Evolutionary conservation across 169 alveolate genomes (phyloP), one percentile per base, ranked within the genome.

Genomic region (Cryptosporidium tyzzeri): DNA sequence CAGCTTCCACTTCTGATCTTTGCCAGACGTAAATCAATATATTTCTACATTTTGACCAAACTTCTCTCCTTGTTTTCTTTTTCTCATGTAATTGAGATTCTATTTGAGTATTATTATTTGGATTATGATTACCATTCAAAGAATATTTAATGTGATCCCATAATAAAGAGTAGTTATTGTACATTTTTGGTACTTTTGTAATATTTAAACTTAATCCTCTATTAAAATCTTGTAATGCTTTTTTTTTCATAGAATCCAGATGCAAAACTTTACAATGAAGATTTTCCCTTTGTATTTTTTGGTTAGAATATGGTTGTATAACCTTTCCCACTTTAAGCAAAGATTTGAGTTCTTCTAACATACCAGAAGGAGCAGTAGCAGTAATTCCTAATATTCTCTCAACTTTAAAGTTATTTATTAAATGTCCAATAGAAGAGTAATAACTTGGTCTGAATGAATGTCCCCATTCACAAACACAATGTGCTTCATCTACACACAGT

Each of bases 391-490:
- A 84, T 31, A 94, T 91, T 31, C 86, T 69, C 26, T 92, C 93
- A 16, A 94, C 68, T 65, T 92, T 93, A 41, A 91, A 92, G 41
- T 91, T 62, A 41, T 94, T 91, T 65, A 94, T 92, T 70, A 94
- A 94, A 45, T 91, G 85, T 29, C 93, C 86, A 23, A 68, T 94
- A 92, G 70, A 95, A 71, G 92, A 80, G 26, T 62, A 62, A 65
- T 95, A 96, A 26, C 95, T 93, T 10, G 97, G 95, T 68, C 98
- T 86, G 93, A 96, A 96, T 44, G 95, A 95, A 84, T 96, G 97
- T 31, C 97, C 95, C 97, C 97, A 95, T 62, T 95, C 97, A 39
- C 96, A 85, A 4, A 96, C 95, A 74, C 98, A 96, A 91, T 96
- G 98, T 31, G 96, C 96, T 70, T 96, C 98, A 92, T 96, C 98